Evolutionary conservation across 1,139 yeast species (phyloP).

Genomic region (Blastobotrys apis): DNA sequence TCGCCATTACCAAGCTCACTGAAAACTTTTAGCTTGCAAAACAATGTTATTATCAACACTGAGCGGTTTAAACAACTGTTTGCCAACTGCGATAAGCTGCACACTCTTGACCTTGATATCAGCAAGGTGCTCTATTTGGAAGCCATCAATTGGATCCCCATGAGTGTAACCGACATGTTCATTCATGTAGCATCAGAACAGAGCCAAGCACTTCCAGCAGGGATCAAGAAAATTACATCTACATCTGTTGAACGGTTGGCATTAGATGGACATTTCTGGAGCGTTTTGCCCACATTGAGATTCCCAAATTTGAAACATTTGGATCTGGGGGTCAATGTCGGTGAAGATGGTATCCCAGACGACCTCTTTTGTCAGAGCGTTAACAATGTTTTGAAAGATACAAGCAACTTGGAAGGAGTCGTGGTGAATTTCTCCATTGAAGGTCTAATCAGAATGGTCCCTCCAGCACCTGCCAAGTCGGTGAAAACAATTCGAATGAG

Average conservation of each 20-base stretch:
- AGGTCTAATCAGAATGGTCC: conserved; percentile 8
- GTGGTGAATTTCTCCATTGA: conserved; percentile 10
- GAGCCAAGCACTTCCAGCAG: background rate
- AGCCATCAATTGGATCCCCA: conserved; percentile 11
- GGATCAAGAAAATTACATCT: conserved; percentile 8
- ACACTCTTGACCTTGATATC: conserved; percentile 11
- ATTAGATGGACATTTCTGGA: conserved; percentile 13
- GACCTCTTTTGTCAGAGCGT: conserved; percentile 6
- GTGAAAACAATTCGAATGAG: conserved; percentile 8
- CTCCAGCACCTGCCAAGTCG: conserved; percentile 6
- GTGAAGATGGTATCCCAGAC: conserved; percentile 12
- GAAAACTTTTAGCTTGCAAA: conserved; percentile 11
- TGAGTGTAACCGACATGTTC: conserved; percentile 9
- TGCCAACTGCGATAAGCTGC: conserved; percentile 3
- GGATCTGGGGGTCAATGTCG: conserved; percentile 11
- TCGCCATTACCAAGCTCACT: conserved; percentile 8
- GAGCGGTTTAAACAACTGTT: conserved; percentile 8
- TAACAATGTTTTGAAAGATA: conserved; percentile 5
- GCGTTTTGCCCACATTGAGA: conserved; percentile 10
- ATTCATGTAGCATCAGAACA: conserved; percentile 9
- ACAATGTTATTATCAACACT: conserved; percentile 9
- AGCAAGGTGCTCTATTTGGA: conserved; percentile 10
- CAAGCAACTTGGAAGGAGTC: conserved; percentile 3
- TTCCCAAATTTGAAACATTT: conserved; percentile 9
- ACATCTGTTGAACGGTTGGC: conserved; percentile 11